phyloP scores from a whole-genome alignment of 352 stramenopile species.

The Globisporangium ultimum region DNA sequence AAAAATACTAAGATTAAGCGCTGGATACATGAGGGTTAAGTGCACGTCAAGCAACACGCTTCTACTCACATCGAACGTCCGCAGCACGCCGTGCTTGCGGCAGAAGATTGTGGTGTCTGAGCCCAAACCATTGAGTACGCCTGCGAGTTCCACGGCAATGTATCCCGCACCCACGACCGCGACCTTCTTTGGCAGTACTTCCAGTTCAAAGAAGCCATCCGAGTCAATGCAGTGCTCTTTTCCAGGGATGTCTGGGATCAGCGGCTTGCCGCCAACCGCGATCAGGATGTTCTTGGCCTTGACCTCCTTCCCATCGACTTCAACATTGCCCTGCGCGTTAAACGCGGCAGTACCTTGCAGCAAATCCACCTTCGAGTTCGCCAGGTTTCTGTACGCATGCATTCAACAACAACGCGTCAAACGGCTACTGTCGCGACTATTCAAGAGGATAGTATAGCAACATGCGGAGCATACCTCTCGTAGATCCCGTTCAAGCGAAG shows the following conservation, averaged over 20 bases:
- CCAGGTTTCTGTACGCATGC: conserved; percentile 59
- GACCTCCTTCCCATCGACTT: conserved; percentile 71
- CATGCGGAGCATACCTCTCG: conserved; percentile 19
- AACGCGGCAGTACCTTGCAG: conserved; percentile 89
- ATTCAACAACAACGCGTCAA: too few relatives aligned
- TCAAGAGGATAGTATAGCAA: too few relatives aligned
- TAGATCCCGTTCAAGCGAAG: conserved; percentile 96
- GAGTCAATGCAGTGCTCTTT: conserved; percentile 93
- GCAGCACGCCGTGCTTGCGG: conserved; percentile 82
- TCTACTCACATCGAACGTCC: conserved; percentile 89
- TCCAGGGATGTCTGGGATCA: conserved; percentile 78
- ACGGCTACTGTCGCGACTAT: too few relatives aligned
- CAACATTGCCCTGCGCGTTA: conserved; percentile 71
- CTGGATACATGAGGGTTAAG: conserved; percentile 29
- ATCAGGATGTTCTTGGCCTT: conserved; percentile 93
- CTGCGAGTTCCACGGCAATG: conserved; percentile 96
- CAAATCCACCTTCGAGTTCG: conserved; percentile 87
- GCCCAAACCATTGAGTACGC: conserved; percentile 92
- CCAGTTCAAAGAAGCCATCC: conserved; percentile 97
- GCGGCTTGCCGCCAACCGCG: conserved; percentile 90
- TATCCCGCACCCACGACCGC: conserved; percentile 96
- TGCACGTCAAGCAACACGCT: conserved; percentile 62
- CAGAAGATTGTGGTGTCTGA: conserved; percentile 90
- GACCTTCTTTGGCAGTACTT: conserved; percentile 86
- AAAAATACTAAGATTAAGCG: conserved; percentile 35